phyloP scores from a whole-genome alignment of 1,139 yeast species.

The Saccharomyces pastorianus region DNA sequence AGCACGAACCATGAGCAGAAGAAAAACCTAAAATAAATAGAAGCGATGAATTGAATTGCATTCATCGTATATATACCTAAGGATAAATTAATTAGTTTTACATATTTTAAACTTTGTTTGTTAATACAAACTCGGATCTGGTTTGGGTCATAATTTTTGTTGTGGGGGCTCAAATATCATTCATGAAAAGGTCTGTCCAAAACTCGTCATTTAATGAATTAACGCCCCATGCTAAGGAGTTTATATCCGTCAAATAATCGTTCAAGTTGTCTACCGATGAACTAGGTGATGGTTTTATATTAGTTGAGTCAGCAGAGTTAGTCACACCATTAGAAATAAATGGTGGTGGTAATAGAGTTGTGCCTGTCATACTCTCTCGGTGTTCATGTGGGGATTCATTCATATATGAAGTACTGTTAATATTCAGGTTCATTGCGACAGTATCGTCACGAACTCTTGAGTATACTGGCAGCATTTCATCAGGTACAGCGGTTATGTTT shows the following conservation, averaged over 20 bases:
- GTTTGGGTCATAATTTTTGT: not conserved
- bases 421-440: not conserved
- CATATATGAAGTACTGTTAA: not conserved
- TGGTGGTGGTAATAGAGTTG: not conserved
- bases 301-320: constrained; percentile 3
- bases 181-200: constrained; percentile 26
- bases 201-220: constrained; percentile 28
- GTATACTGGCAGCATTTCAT: constrained; percentile 1
- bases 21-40: not conserved
- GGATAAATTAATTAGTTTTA: not conserved
- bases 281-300: constrained; percentile 12
- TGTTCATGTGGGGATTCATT: not conserved
- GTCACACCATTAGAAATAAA: not conserved
- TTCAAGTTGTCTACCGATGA: constrained; percentile 19
- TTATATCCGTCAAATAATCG: constrained; percentile 23
- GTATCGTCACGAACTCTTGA: not conserved
- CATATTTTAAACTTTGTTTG: not conserved
- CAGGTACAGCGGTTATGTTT: not conserved
- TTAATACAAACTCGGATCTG: not conserved
- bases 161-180: constrained; percentile 9
- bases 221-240: constrained; percentile 23
- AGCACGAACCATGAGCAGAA: not conserved
- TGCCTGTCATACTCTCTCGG: not conserved
- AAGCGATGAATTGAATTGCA: not conserved
- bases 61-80: not conserved